Percentiles rank a stretch among this genome's conserved stretches.
Conservation (phyloP, 2,329 filamentous ascomycete genomes). For the Aureobasidium mangrovei region DNA sequence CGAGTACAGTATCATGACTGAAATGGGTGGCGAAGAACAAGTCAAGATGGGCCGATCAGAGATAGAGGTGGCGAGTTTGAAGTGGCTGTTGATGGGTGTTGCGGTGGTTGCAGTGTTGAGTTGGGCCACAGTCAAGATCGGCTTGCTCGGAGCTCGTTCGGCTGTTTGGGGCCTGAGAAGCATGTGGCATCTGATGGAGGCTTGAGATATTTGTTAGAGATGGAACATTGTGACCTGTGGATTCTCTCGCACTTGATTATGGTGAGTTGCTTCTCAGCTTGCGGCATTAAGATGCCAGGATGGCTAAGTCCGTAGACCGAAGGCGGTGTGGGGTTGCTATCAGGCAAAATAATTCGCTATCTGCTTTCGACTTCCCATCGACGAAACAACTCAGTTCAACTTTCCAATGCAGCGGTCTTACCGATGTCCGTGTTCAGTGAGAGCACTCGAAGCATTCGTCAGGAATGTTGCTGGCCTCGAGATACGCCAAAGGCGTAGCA, state of each 20-base stretch:
- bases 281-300: no score
- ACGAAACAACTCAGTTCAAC: neutral
- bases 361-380: neutral
- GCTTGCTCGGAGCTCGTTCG: neutral
- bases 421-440: conserved; percentile 18
- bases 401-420: conserved; percentile 6
- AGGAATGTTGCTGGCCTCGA: conserved; percentile 20
- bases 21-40: conserved; percentile 36
- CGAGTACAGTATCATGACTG: conserved; percentile 42
- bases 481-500: conserved; percentile 9
- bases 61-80: conserved; percentile 42
- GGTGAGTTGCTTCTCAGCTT: no score
- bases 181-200: neutral
- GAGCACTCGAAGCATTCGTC: conserved; percentile 20
- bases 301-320: no score
- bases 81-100: conserved; percentile 35
- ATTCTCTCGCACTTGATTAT: no score
- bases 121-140: conserved; percentile 18
- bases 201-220: no score
- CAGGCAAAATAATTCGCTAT: no score
- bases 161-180: neutral
- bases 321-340: no score
- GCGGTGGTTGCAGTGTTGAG: conserved; percentile 23
- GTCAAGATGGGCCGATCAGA: conserved; percentile 30
- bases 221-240: no score